Percentiles rank a stretch among this genome's conserved stretches.
These are phyloP conservation scores for Cochlearia excelsa DNA, from an alignment of 345 rosid genomes.

Conservation along the genomic window DNA sequence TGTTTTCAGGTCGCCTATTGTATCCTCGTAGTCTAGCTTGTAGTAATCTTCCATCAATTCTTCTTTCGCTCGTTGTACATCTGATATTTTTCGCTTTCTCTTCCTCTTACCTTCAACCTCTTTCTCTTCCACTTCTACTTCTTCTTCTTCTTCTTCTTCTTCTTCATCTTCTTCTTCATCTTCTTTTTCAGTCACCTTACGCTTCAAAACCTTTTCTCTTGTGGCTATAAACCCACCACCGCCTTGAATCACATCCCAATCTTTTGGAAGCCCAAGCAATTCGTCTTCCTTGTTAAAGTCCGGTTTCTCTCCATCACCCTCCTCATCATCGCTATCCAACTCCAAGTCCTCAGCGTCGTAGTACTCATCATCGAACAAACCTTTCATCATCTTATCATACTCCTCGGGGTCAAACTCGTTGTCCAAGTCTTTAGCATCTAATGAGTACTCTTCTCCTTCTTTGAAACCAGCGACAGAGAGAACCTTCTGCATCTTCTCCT, in stretches of 20 bases:
- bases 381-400: conserved; percentile 78
- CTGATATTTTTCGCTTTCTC: conserved; percentile 63
- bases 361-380: conserved; percentile 57
- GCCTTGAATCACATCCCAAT: conserved; percentile 54
- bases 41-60: conserved; percentile 86
- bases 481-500: conserved; percentile 67
- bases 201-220: conserved; percentile 54
- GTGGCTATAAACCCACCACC: conserved; percentile 62
- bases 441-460: conserved; percentile 40
- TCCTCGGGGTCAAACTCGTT: conserved; percentile 80
- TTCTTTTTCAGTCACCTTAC: conserved; percentile 32
- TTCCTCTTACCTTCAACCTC: conserved; percentile 55
- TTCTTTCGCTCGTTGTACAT: conserved; percentile 61
- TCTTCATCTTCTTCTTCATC: conserved; percentile 21
- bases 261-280: conserved; percentile 71
- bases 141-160: conserved; percentile 20
- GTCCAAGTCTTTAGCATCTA: conserved; percentile 48
- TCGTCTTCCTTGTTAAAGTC: conserved; percentile 88
- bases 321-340: conserved; percentile 38
- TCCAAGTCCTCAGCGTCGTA: conserved; percentile 59
- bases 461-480: conserved; percentile 67
- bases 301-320: conserved; percentile 59
- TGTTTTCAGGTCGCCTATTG: conserved; percentile 79
- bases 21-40: conserved; percentile 88
- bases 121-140: not conserved